phyloP scores from a whole-genome alignment of 805 yeast genomes.

The Starmera pachycereana region DNA sequence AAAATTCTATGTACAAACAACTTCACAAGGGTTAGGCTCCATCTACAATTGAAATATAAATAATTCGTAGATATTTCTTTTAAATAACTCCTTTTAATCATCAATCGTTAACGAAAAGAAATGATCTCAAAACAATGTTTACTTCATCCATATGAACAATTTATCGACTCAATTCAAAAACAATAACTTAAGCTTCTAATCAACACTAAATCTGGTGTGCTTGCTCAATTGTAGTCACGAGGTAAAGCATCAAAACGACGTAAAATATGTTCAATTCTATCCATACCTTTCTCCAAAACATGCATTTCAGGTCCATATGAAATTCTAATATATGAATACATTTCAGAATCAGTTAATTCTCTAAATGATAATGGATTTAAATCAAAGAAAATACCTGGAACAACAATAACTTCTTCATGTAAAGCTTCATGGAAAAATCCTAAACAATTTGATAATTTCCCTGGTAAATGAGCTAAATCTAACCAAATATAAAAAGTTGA shows the following conservation, averaged over 20 bases:
- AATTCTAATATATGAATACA: constrained; percentile 48
- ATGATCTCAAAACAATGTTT: too few relatives aligned
- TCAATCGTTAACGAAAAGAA: too few relatives aligned
- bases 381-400: constrained; percentile 54
- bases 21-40: too few relatives aligned
- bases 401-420: constrained; percentile 48
- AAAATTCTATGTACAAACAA: too few relatives aligned
- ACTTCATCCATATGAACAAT: too few relatives aligned
- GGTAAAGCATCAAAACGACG: constrained; percentile 33
- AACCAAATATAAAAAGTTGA: constrained; percentile 54
- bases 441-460: constrained; percentile 43
- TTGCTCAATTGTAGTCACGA: constrained; percentile 7
- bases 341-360: constrained; percentile 42
- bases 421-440: constrained; percentile 57
- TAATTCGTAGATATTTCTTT: too few relatives aligned
- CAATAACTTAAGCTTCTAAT: too few relatives aligned
- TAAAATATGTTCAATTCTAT: constrained; percentile 43
- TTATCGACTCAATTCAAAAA: too few relatives aligned
- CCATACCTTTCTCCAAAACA: constrained; percentile 44
- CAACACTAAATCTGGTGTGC: not conserved
- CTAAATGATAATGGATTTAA: constrained; percentile 41
- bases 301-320: constrained; percentile 51
- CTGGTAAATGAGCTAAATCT: constrained; percentile 43
- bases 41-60: too few relatives aligned
- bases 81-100: too few relatives aligned